Evolutionary conservation across 2,329 filamentous ascomycete species (phyloP), one percentile per base, ranked within the genome.

Genomic region (Claviceps maximensis): DNA sequence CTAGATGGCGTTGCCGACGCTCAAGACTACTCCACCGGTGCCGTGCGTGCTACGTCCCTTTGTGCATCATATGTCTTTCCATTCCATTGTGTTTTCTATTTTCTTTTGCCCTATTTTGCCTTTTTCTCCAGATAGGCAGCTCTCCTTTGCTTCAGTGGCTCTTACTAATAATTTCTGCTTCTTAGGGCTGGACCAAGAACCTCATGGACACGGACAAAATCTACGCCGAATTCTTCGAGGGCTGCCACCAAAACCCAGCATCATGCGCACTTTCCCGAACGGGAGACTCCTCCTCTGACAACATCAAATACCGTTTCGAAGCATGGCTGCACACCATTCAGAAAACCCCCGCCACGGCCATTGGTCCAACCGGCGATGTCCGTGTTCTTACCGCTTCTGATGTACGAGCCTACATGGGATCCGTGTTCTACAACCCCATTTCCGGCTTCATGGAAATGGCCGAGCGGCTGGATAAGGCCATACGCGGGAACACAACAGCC

Each of bases 1-100:
- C 56, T 69, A 2, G 67, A 69, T 25, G 67, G 61, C 19, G 33
- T 53, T 5, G 59, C 69, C 17, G 60, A 60, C 9, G 62, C 69
- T 40, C 53, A 57, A 0, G 56, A 67, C 21, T 66, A 69, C 50
- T 67, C 65, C 29, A 54, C 56, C 17, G 50, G 47, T 4, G 59
- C 55, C 1, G 65, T 67, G 58, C 60, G 64, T 58, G 2, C n/a
- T 10, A 5, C 19, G 29, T 3, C 15, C 5, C 48, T 33, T 23
- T 19, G 6, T 6, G 2, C 27, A 10, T 33, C 9, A 15, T 36
- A 12, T 9, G 1, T 21, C 42, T 42, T 17, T 23, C n/a, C 15
- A n/a, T n/a, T 33, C 19, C 15, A 12, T 15, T 15, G 2, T 36
- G 6, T 44, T 19, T n/a, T 10, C 6, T 19, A 1, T 23, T 25